phyloP scores from a whole-genome alignment of 768 basidiomycete species.

The Exidia glandulosa region DNA sequence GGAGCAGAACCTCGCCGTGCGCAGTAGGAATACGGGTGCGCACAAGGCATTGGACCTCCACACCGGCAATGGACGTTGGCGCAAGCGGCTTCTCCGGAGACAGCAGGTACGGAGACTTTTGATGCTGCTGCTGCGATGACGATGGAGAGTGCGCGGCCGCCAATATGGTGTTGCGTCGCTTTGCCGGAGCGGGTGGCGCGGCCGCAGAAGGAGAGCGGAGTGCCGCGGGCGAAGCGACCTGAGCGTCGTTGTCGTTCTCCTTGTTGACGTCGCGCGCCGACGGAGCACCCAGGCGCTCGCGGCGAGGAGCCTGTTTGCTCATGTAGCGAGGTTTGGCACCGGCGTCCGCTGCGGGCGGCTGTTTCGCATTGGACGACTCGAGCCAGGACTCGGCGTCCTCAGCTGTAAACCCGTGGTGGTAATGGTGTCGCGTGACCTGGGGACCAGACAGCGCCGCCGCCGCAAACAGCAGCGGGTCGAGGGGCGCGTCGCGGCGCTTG shows the following conservation, averaged over 20 bases:
- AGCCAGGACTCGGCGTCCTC: slow-evolving; percentile 42
- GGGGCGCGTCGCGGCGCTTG: slow-evolving; percentile 54
- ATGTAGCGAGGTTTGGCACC: slow-evolving; percentile 40
- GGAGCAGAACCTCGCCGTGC: slow-evolving; percentile 85
- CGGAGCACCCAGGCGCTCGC: slow-evolving; percentile 35
- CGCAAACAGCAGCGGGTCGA: slow-evolving; percentile 72
- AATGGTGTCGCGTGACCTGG: slow-evolving; percentile 76
- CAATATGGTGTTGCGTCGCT: slow-evolving; percentile 19
- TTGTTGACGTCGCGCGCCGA: neutral
- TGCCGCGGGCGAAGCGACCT: neutral
- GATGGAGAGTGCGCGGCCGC: slow-evolving; percentile 17
- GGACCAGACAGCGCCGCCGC: slow-evolving; percentile 65
- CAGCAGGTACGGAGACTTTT: neutral
- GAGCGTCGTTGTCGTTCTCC: slow-evolving; percentile 4
- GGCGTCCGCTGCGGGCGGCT: slow-evolving; percentile 36
- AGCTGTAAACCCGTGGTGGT: slow-evolving; percentile 69
- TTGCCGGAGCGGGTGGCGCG: slow-evolving; percentile 11
- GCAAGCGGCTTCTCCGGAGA: slow-evolving; percentile 1
- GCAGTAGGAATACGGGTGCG: slow-evolving; percentile 96
- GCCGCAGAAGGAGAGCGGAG: neutral
- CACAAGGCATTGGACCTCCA: slow-evolving; percentile 89
- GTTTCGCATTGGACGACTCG: slow-evolving; percentile 48
- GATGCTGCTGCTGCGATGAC: neutral
- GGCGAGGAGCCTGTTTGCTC: slow-evolving; percentile 67
- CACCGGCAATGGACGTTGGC: slow-evolving; percentile 11